Base-by-base conservation (phyloP, 257 asterid species). In the Catharanthus roseus region DNA sequence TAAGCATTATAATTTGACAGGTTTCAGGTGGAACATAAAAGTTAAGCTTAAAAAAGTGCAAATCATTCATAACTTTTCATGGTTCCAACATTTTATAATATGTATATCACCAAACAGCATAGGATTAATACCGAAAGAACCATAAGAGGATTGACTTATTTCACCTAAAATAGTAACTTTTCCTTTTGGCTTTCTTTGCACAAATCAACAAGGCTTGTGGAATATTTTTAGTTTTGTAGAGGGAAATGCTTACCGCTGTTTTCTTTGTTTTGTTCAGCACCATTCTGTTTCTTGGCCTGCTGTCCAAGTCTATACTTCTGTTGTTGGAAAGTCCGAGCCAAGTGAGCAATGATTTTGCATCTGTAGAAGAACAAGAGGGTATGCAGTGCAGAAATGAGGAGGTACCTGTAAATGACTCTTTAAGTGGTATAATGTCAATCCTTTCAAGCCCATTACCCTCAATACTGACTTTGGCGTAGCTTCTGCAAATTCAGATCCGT, bases 401-500 rank as follows among this genome's bases (percentile, higher is more conserved):
- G 26, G 31, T 76, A 86, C 97, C 96, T 90, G 98, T 67, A 92
- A 78, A 82, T 92, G 98, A 74, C 97, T 90, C 91, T 92, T 92
- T 36, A 92, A 78, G 60, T 92, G 98, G 73, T 90, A 92, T 73
- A 90, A 49, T 67, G 98, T 92, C 80, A 90, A 82, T 45, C 97
- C 97, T 78, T 90, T 92, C 73, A 92, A 75, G 41, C 97, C 97
- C 98, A 92, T 92, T 58, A 88, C 72, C 74, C 93, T 88, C 77
- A 92, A 72, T 7, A 92, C 98, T 56, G 97, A 86, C 84, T 90
- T 92, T 6, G 98, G 98, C 61, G 98, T 92, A 23, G 98, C 97
- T 83, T 92, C 98, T 92, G 96, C 77, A 83, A 67, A 77, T 65
- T 49, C 36, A 72, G 61, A 34, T 41, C 23, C 75, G 70, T 44